A percentile compares a stretch with the other conserved stretches of the same genome.
These are phyloP conservation scores for Melastoma malabathricum DNA, from an alignment of 345 rosid species.

Conservation along the genomic window DNA sequence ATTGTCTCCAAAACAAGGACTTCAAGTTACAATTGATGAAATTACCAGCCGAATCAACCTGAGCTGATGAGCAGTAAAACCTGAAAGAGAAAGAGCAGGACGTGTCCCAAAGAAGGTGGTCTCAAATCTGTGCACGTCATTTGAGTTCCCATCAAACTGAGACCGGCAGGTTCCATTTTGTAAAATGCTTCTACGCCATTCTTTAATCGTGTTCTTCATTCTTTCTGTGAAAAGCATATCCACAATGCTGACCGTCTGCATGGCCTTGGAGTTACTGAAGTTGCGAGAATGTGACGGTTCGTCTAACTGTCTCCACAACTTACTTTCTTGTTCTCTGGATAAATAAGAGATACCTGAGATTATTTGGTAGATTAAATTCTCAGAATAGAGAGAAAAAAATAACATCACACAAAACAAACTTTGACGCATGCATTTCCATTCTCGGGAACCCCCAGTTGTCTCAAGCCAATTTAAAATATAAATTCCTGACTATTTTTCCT, in stretches of 20 bases:
- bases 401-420: neutral
- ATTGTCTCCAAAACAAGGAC: neutral
- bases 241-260: constrained; percentile 27
- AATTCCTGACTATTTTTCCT: too few relatives aligned
- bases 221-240: constrained; percentile 73
- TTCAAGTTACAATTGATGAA: neutral
- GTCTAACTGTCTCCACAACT: constrained; percentile 29
- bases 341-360: constrained; percentile 87
- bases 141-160: constrained; percentile 9
- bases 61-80: constrained; percentile 74
- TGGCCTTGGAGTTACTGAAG: constrained; percentile 19
- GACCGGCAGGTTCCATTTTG: constrained; percentile 15
- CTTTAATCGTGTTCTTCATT: constrained; percentile 50
- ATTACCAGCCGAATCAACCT: constrained; percentile 58
- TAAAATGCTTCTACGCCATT: constrained; percentile 54
- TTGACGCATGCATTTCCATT: neutral
- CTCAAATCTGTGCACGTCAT: constrained; percentile 26
- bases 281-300: constrained; percentile 13
- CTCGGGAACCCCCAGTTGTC: too few relatives aligned
- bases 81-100: constrained; percentile 56
- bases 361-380: constrained; percentile 26
- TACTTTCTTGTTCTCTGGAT: constrained; percentile 72
- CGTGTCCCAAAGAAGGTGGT: constrained; percentile 58
- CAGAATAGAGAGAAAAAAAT: constrained; percentile 1
- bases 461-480: too few relatives aligned